A percentile compares a stretch with the other conserved stretches of the same genome.
Evolutionary conservation across 2,329 filamentous ascomycete genomes (phyloP).

Genomic region (Onygenales sp.): DNA sequence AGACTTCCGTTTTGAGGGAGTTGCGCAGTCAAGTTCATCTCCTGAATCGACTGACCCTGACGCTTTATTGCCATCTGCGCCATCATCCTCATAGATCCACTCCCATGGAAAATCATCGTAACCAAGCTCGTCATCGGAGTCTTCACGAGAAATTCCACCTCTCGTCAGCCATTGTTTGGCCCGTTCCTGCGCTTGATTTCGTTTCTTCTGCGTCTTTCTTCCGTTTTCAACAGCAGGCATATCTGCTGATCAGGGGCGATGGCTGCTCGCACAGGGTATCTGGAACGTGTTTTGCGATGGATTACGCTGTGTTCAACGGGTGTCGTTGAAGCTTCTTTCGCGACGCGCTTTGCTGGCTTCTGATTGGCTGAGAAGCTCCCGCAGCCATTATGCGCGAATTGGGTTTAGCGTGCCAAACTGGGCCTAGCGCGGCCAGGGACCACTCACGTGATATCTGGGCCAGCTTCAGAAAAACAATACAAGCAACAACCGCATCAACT

Average conservation of each 20-base stretch:
- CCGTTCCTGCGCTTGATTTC: constrained; percentile 20
- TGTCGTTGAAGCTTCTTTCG: not conserved
- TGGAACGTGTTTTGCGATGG: not conserved
- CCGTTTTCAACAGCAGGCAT: constrained; percentile 18
- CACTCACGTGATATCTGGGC: not conserved
- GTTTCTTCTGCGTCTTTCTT: constrained; percentile 8
- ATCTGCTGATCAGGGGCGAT: not conserved
- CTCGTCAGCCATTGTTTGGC: constrained; percentile 44
- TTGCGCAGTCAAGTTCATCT: constrained; percentile 1
- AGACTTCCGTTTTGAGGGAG: constrained; percentile 4
- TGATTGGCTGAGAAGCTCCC: not conserved
- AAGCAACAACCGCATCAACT: not conserved
- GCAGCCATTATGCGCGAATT: not conserved
- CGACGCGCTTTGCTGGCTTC: not conserved
- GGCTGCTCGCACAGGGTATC: not conserved
- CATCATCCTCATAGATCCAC: constrained; percentile 56
- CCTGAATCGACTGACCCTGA: constrained; percentile 10
- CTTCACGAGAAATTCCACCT: constrained; percentile 59
- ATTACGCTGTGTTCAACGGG: not conserved
- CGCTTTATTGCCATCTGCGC: constrained; percentile 14
- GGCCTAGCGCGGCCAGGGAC: not conserved
- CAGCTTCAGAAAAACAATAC: constrained; percentile 2
- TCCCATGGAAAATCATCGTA: constrained; percentile 65
- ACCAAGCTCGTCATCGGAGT: constrained; percentile 81
- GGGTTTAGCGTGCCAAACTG: not conserved